Evolutionary conservation across 257 asterid genomes (phyloP), one percentile per base, ranked within the genome.

Genomic region (Scutellaria baicalensis): DNA sequence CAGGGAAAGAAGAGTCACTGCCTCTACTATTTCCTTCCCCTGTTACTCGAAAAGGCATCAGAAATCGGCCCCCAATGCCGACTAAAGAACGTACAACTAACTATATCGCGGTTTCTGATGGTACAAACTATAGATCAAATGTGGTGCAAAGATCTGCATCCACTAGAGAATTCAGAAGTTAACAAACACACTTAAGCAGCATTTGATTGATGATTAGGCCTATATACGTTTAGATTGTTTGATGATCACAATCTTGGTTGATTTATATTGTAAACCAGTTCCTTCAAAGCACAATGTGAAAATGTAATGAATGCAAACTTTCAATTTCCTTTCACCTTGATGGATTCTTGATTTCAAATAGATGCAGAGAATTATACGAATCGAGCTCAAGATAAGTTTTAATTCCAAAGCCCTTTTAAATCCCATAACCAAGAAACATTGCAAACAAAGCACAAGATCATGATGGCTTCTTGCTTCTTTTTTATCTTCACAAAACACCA

Each of bases 111-210:
- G 52, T 55, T n/a, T 52, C n/a, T 17, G 79, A 70, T 40, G 70
- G 81, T 4, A 11, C 64, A 47, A 68, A 65, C 74, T 27, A 27
- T 27, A 81, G 80, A 71, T 55, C 69, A 71, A 76, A 73, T 74
- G 68, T 45, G 47, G 84, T 78, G 6, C 89, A 75, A 67, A 84
- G 91, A 66, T 84, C 91, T 31, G 75, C 81, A 23, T 91, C 97
- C 23, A 78, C 85, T 13, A 78, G 89, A 75, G 88, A 82, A 42
- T 77, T 72, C 54, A 66, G 81, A 63, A 77, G 78, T 55, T 58
- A 78, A 71, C n/a, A 68, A 78, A 59, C 59, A 62, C 66, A 60
- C 73, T 70, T 67, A 69, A 81, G 73, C 64, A 56, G 66, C 85
- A 71, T 59, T 69, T 73, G 9, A 36, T 78, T 56, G 89, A 79